Base-by-base conservation (phyloP, 2,329 filamentous ascomycete genomes). In the Colletotrichum camelliae region DNA sequence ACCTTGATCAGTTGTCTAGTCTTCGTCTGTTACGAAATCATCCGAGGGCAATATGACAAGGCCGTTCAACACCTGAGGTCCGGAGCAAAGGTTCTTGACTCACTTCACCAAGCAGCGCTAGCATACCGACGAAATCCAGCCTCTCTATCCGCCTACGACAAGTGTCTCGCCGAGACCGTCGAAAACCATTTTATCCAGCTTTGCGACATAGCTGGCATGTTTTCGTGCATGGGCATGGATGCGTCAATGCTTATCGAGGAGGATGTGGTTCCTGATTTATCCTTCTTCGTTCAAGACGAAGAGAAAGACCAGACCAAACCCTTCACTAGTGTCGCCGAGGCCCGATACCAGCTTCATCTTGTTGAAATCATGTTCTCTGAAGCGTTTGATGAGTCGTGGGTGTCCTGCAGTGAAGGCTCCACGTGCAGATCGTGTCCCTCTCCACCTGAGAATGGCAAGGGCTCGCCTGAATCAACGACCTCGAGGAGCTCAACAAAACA, bases 11-110 rank as follows among this genome's bases (percentile, higher is more conserved):
- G 72, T n/a, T 75, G 72, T 9, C 35, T 75, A 18, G 69, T 75
- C 6, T 75, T 75, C 16, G 69, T 75, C 7, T 75, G 68, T n/a
- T 67, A 61, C n/a, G 72, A 75, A 31, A 75, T 72, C 18, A 52
- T 75, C 1, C 37, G 61, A n/a, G 72, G 72, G 18, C 68, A 72
- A 35, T 75, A 66, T 12, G 67, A 72, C 16, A 75, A 67, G 24
- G 72, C 72, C 1, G 31, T 75, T 4, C 68, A 72, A 9, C 72
- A 75, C 2, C 16, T 75, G 18, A 72, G 12, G 4, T 58, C 72
- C 1, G 72, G 72, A 4, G 70, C 72, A 7, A 70, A 64, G n/a
- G 61, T 75, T 3, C 48, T 75, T 21, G 72, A 72, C 33, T 75
- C 72, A 8, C 61, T 75, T 4, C 72, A 67, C 12, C 72, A 75